phyloP scores from a whole-genome alignment of 805 yeast genomes.

The Teunomyces atbi region DNA sequence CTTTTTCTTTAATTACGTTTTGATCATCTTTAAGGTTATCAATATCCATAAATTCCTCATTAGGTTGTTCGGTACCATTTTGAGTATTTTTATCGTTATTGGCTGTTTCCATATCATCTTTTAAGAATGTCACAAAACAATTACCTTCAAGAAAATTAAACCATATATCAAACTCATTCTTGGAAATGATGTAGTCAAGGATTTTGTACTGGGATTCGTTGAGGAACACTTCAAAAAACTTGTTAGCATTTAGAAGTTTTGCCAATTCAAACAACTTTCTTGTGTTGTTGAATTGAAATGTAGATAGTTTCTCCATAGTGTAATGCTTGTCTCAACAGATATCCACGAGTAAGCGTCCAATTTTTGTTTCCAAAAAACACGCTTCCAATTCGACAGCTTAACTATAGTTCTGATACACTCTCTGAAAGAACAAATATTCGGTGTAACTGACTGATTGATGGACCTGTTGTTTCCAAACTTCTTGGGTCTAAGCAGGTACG shows the following conservation, averaged over 20 bases:
- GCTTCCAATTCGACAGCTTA: not conserved
- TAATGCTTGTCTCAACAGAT: not conserved
- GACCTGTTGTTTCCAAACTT: not conserved
- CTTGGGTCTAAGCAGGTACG: not conserved
- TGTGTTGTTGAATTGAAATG: conserved; percentile 36
- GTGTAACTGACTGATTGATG: not conserved
- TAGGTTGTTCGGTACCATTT: conserved; percentile 2
- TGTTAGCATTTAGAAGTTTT: conserved; percentile 26
- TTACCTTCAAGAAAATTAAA: conserved; percentile 44
- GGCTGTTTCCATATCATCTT: not conserved
- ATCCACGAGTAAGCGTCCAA: not conserved
- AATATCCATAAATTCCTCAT: conserved; percentile 8
- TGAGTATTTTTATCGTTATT: conserved; percentile 1
- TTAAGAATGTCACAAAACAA: conserved; percentile 24
- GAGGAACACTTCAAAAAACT: conserved; percentile 39
- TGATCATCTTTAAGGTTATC: conserved; percentile 1
- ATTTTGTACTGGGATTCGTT: conserved; percentile 57
- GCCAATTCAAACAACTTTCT: conserved; percentile 35
- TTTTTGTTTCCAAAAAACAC: not conserved
- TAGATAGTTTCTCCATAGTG: conserved; percentile 36
- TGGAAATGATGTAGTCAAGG: conserved; percentile 44
- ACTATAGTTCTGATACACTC: not conserved
- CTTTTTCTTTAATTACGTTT: conserved; percentile 5
- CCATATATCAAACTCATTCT: conserved; percentile 41
- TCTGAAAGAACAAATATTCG: not conserved